Evolutionary conservation across 2,329 filamentous ascomycete species (phyloP), one percentile per base, ranked within the genome.

Genomic region (Cercospora sesami): DNA sequence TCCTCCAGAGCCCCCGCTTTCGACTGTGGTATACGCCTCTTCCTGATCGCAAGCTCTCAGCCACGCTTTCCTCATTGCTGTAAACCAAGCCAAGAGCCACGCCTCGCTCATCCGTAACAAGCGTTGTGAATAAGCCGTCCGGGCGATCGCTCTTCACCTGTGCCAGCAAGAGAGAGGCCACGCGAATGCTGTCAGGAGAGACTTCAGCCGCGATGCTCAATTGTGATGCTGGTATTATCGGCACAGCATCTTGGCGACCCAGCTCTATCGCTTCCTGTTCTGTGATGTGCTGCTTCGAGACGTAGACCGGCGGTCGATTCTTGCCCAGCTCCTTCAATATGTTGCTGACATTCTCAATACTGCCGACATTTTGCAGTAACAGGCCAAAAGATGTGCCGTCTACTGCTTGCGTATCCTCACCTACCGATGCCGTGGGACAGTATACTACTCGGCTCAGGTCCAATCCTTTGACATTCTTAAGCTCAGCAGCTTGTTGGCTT

Each of bases 1-100:
- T 99, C 80, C 96, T 91, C 95, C 95, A 99, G 30, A 99, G 81
- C 0, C 95, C 95, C 55, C 95, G 88, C 84, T 97, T 98, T 63
- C 95, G 87, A 82, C 94, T 98, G 81, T 97, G 93, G 79, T 99
- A 99, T 42, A 98, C 94, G 33, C 95, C 94, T 12, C 86, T 85
- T 21, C 90, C 89, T 7, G 93, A 96, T 75, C 87, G 88, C 69
- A 99, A 79, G 42, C 94, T 94, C 81, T 96, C 94, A 8, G 89
- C 85, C 36, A 99, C 89, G 78, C 94, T 98, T 79, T 96, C 92
- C 71, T 91, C 88, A 77, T 92, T 97, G 80, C 94, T 97, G 84
- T 97, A 99, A 18, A 97, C 95, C 71, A 99, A 82, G 0, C 95
- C 95, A 14, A 99, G 83, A 8, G 93, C 92, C 21, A 91, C 84